Base-by-base conservation (phyloP, 2,329 filamentous ascomycete species). In the Sphaerulina vaccinii region DNA sequence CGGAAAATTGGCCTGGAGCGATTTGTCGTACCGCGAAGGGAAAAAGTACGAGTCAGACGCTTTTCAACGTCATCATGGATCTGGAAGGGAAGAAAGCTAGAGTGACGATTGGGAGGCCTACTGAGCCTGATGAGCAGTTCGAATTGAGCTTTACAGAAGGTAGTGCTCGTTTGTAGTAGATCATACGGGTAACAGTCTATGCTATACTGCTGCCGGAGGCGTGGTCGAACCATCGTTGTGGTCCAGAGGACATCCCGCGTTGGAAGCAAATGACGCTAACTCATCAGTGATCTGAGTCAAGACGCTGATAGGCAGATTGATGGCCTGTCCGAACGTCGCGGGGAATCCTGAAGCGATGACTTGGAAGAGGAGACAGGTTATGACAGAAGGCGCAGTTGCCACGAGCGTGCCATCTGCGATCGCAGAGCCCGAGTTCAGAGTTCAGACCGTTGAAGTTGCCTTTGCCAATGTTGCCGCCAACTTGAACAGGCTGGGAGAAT, bases 291-390 rank as follows among this genome's bases (percentile, higher is more conserved):
- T 55, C 10, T 49, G 51, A 38, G 54, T 57, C 22, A 57, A 23
- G 36, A 42, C 16, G 37, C 44, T 46, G 33, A 22, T 7, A 15
- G n/a, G 51, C 52, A 39, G 33, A 15, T 49, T 49, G 15, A 54
- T 52, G 15, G 51, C 55, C 18, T 55, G 50, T 7, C 58, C 27
- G 11, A 49, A 41, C 9, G 55, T 43, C 11, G 57, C 57, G 5
- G 33, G 61, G 19, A 57, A 56, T 37, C 67, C 61, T 2, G 68
- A 69, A 10, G 60, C 53, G 11, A 75, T 56, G 5, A 73, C 56
- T 61, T 75, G 73, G 60, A 75, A 76, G 21, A 75, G 49, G 54
- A 75, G 56, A 53, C 73, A 76, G 15, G 66, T 39, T 7, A 70
- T 44, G 41, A 66, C 65, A 2, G 47, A 39, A 1, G 63, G 52